phyloP scores from a whole-genome alignment of 2,329 filamentous ascomycete species.

The Periconia digitata region DNA sequence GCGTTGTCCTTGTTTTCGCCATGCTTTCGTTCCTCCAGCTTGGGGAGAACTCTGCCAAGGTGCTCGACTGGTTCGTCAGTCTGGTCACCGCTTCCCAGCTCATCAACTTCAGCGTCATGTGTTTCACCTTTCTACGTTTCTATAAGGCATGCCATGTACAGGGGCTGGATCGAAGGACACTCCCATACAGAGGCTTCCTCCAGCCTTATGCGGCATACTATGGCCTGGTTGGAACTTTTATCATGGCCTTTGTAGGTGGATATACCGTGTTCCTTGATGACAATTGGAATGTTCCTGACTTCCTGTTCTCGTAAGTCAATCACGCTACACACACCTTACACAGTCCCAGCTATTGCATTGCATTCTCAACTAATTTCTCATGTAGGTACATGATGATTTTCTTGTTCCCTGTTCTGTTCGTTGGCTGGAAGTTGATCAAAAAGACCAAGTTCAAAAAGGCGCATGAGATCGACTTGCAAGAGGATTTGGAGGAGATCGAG shows the following conservation, averaged over 20 bases:
- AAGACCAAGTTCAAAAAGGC: conserved; percentile 60
- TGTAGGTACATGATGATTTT: conserved; percentile 69
- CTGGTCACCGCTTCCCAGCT: conserved; percentile 71
- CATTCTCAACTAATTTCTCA: too few relatives aligned
- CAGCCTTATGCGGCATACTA: conserved; percentile 75
- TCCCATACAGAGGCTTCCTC: conserved; percentile 70
- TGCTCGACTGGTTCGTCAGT: conserved; percentile 74
- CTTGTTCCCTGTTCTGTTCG: conserved; percentile 68
- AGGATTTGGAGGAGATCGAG: conserved; percentile 66
- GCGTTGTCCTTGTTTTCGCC: conserved; percentile 65
- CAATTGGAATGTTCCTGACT: conserved; percentile 68
- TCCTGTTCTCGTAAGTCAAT: conserved; percentile 66
- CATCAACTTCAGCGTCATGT: conserved; percentile 55
- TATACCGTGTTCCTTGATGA: conserved; percentile 74
- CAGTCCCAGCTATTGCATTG: background rate
- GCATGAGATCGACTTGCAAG: conserved; percentile 63
- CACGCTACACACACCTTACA: background rate
- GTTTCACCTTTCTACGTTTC: conserved; percentile 72
- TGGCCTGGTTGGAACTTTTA: conserved; percentile 61
- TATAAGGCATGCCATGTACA: conserved; percentile 69
- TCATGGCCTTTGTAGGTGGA: conserved; percentile 75
- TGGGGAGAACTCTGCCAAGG: conserved; percentile 66
- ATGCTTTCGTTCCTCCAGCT: conserved; percentile 76
- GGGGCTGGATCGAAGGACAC: conserved; percentile 64
- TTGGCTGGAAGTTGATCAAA: conserved; percentile 72